Conservation (phyloP, 1,284 basidiomycete species). For the Irpex lacteus region DNA sequence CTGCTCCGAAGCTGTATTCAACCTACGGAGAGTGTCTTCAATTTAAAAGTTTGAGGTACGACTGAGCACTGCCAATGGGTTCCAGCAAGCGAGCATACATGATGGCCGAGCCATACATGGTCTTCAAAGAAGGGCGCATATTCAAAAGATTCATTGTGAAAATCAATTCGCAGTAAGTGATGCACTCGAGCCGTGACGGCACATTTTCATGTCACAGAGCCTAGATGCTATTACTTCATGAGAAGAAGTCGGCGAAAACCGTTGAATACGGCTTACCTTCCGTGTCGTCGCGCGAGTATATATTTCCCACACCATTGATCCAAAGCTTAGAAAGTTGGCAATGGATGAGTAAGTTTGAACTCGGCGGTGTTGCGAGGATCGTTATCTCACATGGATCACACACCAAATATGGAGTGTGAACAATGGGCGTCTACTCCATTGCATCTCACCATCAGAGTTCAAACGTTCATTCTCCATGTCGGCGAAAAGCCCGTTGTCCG, state of each 20-base stretch:
- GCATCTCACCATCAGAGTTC: neutral
- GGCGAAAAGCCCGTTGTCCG: neutral
- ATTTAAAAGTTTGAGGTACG: no score
- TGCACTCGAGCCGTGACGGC: no score
- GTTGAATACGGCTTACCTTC: neutral
- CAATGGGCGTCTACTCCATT: neutral
- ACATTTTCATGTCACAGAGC: no score
- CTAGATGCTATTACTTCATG: no score
- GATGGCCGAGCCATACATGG: neutral
- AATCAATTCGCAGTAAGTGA: no score
- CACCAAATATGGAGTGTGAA: neutral
- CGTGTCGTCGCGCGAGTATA: neutral
- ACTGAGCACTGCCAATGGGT: no score
- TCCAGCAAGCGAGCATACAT: no score
- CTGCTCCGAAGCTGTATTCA: no score
- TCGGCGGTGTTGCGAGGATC: neutral
- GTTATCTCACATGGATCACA: neutral
- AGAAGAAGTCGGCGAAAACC: neutral
- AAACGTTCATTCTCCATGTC: constrained; percentile 1
- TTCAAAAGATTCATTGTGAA: no score
- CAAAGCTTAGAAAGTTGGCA: neutral
- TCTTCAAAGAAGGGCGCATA: neutral
- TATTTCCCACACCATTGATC: neutral
- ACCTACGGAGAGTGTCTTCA: no score
- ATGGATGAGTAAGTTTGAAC: neutral